Conservation (phyloP, 495 filamentous ascomycete genomes). For the Daldinia childiae region DNA sequence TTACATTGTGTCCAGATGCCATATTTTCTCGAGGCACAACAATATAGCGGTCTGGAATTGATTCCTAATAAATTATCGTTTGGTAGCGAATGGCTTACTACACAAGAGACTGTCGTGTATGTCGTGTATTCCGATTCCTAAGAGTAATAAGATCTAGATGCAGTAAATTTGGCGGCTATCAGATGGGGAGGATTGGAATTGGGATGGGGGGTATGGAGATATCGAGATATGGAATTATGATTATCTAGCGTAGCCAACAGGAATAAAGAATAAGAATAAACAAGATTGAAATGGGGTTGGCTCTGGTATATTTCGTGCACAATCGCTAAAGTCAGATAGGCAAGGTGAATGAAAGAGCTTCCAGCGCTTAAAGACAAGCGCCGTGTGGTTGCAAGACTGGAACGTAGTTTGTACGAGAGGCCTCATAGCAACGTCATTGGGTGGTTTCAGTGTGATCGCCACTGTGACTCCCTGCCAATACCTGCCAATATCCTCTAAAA, state of each 20-base stretch:
- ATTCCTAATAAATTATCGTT: slow-evolving; percentile 7
- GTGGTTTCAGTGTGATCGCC: slow-evolving; percentile 29
- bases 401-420: slow-evolving; percentile 30
- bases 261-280: slow-evolving; percentile 18
- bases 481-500: neutral
- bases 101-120: slow-evolving; percentile 6
- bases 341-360: slow-evolving; percentile 17
- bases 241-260: slow-evolving; percentile 26
- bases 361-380: slow-evolving; percentile 41
- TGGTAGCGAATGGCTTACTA: slow-evolving; percentile 13
- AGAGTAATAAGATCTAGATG: slow-evolving; percentile 14
- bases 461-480: slow-evolving; percentile 11
- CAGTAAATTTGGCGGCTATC: slow-evolving; percentile 16
- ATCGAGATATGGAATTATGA: neutral
- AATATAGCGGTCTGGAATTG: neutral
- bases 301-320: slow-evolving; percentile 23
- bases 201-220: slow-evolving; percentile 2
- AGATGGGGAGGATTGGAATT: neutral
- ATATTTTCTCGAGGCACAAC: slow-evolving; percentile 46
- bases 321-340: slow-evolving; percentile 10
- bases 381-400: slow-evolving; percentile 40
- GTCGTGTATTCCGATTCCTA: slow-evolving; percentile 12
- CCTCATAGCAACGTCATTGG: slow-evolving; percentile 44
- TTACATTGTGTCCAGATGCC: slow-evolving; percentile 63
- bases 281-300: slow-evolving; percentile 1